Percentiles rank a stretch among this genome's conserved stretches.
phyloP scores from a whole-genome alignment of 495 filamentous ascomycete genomes.

The Tuber calosporum region DNA sequence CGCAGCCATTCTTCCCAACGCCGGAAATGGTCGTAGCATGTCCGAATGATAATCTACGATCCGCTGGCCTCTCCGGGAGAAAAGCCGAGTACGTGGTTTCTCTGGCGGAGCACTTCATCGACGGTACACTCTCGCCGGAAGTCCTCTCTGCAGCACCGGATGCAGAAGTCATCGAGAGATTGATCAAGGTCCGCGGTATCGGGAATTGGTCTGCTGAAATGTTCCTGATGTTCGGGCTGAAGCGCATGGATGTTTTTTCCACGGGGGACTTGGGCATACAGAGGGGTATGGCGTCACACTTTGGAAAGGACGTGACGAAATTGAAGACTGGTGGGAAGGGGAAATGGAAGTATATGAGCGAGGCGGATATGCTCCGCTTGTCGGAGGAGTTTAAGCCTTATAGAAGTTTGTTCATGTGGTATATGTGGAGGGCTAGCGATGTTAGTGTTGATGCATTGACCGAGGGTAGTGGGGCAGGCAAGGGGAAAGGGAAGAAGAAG shows the following conservation, averaged over 20 bases:
- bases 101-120: conserved; percentile 70
- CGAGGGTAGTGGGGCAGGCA: conserved; percentile 6
- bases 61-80: conserved; percentile 78
- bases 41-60: conserved; percentile 59
- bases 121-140: conserved; percentile 63
- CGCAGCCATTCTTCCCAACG: conserved; percentile 56
- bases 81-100: conserved; percentile 93
- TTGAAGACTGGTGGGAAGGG: conserved; percentile 72
- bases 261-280: conserved; percentile 91
- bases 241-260: conserved; percentile 88
- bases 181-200: conserved; percentile 80
- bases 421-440: conserved; percentile 31
- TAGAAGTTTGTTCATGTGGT: conserved; percentile 37
- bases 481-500: conserved; percentile 7
- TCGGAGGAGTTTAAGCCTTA: conserved; percentile 60
- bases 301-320: conserved; percentile 73
- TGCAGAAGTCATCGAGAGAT: conserved; percentile 71
- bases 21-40: conserved; percentile 61
- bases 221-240: conserved; percentile 89
- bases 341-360: conserved; percentile 96
- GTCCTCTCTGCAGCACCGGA: conserved; percentile 71
- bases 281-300: conserved; percentile 83
- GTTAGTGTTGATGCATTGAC: conserved; percentile 32
- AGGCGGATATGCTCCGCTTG: conserved; percentile 81
- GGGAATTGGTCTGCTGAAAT: conserved; percentile 93